Percentiles rank a stretch among this genome's conserved stretches.
Evolutionary conservation across 305 asterid genomes (phyloP).

Genomic region (Lippia alba): DNA sequence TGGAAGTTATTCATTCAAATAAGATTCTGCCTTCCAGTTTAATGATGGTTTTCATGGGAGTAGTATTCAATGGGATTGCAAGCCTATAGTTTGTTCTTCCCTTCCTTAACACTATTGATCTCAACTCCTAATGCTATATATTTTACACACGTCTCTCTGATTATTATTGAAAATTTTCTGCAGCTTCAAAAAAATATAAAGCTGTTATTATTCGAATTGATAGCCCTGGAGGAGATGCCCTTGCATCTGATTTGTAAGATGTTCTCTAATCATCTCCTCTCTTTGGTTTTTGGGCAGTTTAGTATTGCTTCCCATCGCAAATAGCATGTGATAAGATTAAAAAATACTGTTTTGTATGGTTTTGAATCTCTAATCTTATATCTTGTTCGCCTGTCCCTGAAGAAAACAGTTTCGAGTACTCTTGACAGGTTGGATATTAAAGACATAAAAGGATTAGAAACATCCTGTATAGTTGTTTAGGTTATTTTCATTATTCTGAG

Average conservation of each 20-base stretch:
- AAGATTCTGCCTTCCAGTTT: neutral
- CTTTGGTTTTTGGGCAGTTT: neutral
- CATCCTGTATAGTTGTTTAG: too few relatives aligned
- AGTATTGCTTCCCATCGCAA: neutral
- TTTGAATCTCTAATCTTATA: neutral
- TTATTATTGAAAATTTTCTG: too few relatives aligned
- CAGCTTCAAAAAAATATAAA: too few relatives aligned
- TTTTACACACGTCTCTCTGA: too few relatives aligned
- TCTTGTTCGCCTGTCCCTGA: neutral
- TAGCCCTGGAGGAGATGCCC: conserved; percentile 97
- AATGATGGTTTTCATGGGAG: neutral
- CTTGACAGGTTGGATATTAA: neutral
- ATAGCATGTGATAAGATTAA: conserved; percentile 1
- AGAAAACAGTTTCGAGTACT: neutral
- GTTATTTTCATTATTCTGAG: too few relatives aligned
- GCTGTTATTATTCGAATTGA: conserved; percentile 72
- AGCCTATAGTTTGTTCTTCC: neutral
- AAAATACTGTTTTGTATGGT: neutral
- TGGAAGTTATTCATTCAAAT: neutral
- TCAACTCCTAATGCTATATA: too few relatives aligned
- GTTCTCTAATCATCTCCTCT: neutral
- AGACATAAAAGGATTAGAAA: too few relatives aligned
- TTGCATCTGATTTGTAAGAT: conserved; percentile 89
- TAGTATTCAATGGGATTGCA: neutral
- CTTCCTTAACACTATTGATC: too few relatives aligned